Conservation (phyloP, 305 asterid species). For the Solanum chacoense region DNA sequence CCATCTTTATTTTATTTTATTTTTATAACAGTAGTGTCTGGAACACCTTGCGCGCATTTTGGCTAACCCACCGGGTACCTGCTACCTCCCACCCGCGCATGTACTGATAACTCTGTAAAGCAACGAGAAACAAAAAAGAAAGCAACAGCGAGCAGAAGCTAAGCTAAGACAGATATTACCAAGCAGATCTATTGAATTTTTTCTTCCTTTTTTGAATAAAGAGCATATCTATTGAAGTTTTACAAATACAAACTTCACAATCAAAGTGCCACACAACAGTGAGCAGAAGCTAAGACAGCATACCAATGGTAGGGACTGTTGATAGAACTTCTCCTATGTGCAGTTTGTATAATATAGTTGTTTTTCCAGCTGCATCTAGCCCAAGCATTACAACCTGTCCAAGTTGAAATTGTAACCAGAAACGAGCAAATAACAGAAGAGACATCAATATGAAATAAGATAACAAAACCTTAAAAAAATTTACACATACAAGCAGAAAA, state of each 20-base stretch:
- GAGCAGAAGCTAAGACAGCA: conserved; percentile 8
- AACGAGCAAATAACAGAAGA: not conserved
- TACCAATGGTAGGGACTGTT: conserved; percentile 97
- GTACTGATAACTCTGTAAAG: not conserved
- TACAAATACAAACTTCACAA: not conserved
- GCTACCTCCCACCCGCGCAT: not conserved
- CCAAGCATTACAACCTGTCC: conserved; percentile 97
- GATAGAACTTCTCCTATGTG: conserved; percentile 98
- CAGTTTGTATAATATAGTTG: conserved; percentile 92
- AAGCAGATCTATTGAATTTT: not conserved
- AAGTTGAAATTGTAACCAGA: conserved; percentile 5
- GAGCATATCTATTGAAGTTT: not conserved
- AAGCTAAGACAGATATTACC: not conserved
- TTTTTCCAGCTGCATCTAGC: conserved; percentile 98
- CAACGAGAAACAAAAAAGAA: not conserved
- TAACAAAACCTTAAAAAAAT: not conserved
- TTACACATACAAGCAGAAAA: not conserved
- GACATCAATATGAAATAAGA: not conserved
- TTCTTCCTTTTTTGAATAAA: not conserved
- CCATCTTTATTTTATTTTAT: not conserved
- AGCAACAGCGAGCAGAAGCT: not conserved
- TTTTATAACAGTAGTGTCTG: not conserved
- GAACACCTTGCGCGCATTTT: not conserved
- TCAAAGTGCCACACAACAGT: not conserved
- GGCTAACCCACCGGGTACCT: not conserved